Percentiles rank a stretch among this genome's conserved stretches.
phyloP scores from a whole-genome alignment of 176 grass and related monocot genomes.

The Puya raimondii region DNA sequence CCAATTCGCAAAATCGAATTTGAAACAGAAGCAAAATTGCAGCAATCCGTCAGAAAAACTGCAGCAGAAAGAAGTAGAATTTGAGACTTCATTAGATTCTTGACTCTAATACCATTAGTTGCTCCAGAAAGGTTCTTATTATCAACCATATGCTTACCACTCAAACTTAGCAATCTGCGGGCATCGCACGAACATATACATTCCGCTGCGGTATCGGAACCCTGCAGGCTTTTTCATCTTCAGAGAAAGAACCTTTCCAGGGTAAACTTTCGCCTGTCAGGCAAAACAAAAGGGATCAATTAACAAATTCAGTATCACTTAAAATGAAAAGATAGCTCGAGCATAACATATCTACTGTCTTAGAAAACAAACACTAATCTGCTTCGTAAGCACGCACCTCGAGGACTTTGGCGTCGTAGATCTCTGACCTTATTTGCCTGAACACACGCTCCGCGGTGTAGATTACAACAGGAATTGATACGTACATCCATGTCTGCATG shows the following conservation, averaged over 20 bases:
- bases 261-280: conserved; percentile 41
- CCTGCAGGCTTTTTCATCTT: conserved; percentile 43
- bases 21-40: too few relatives aligned
- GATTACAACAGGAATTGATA: conserved; percentile 45
- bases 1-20: too few relatives aligned
- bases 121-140: neutral
- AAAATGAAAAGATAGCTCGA: conserved; percentile 2
- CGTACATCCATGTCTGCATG: conserved; percentile 66
- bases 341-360: neutral
- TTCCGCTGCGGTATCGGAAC: conserved; percentile 47
- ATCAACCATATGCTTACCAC: conserved; percentile 22
- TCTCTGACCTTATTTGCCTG: conserved; percentile 41
- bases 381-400: conserved; percentile 24
- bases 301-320: neutral
- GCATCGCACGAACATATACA: conserved; percentile 63
- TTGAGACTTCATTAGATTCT: too few relatives aligned
- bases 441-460: conserved; percentile 40
- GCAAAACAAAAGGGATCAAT: neutral
- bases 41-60: too few relatives aligned
- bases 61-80: too few relatives aligned
- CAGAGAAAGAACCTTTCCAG: conserved; percentile 50
- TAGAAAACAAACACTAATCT: neutral
- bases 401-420: conserved; percentile 31
- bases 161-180: conserved; percentile 58
- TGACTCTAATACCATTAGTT: too few relatives aligned